phyloP scores from a whole-genome alignment of 164 flowering plant species.

The Akebia trifoliata region DNA sequence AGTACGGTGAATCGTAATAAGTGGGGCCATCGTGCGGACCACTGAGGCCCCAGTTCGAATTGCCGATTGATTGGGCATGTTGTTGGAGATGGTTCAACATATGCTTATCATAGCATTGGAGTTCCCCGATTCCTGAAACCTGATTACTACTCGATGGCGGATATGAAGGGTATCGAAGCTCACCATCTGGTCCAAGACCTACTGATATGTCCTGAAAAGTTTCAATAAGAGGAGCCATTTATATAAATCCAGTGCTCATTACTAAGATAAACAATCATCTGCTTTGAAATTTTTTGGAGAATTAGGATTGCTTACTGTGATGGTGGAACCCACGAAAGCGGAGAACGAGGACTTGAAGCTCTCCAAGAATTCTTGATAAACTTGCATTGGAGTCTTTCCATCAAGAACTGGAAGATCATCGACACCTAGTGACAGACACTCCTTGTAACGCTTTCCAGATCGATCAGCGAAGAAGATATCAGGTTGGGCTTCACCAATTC shows the following conservation, averaged over 20 bases:
- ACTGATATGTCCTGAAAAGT: conserved; percentile 64
- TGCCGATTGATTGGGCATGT: conserved; percentile 55
- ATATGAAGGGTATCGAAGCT: conserved; percentile 82
- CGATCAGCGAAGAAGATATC: conserved; percentile 59
- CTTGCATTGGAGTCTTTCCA: conserved; percentile 77
- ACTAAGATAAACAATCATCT: neutral
- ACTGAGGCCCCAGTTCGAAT: conserved; percentile 72
- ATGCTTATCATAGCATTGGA: conserved; percentile 83
- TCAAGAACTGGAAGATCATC: conserved; percentile 73
- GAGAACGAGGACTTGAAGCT: conserved; percentile 70
- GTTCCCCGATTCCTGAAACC: conserved; percentile 64
- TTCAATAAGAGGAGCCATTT: neutral
- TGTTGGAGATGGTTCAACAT: conserved; percentile 63
- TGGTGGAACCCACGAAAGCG: conserved; percentile 65
- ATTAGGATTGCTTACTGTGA: conserved; percentile 46
- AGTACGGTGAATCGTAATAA: conserved; percentile 47
- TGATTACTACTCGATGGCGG: conserved; percentile 15
- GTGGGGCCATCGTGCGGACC: conserved; percentile 89
- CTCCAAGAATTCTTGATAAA: conserved; percentile 57
- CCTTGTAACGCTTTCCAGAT: conserved; percentile 51
- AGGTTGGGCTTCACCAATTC: conserved; percentile 52
- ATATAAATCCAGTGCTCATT: neutral
- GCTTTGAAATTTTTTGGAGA: neutral
- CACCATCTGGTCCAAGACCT: conserved; percentile 93
- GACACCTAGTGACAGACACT: conserved; percentile 66